Evolutionary conservation across 192 early-diverging fungal species (phyloP), one percentile per base, ranked within the genome.

Genomic region (Mortierella hygrophila): DNA sequence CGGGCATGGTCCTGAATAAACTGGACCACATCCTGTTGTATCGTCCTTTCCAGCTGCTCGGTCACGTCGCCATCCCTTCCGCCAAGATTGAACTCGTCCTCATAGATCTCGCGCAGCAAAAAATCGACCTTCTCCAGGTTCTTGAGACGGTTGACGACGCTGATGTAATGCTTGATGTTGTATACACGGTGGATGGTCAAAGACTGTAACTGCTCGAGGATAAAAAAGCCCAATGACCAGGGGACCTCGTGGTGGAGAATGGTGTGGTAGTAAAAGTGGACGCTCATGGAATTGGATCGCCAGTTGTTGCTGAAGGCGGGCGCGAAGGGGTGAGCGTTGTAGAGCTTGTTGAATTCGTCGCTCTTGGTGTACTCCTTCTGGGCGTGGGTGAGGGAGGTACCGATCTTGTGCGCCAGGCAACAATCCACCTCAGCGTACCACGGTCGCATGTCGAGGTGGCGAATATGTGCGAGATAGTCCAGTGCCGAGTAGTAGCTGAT

Each of bases 221-320:
- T 57, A 57, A 10, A 26, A 57, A 57, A 26, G 2, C 55, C 55
- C n/a, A 57, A 26, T 26, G 55, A 23, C 55, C 55, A 57, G 0
- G 55, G 55, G 55, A 57, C n/a, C n/a, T 57, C 55, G n/a, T 57
- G 55, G 55, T 57, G 55, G 55, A 57, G 55, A 57, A 57, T 26
- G 55, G 55, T 26, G 55, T 57, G 55, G 9, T 26, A 57, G 55
- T 57, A 57, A 57, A 57, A 57, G 6, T 57, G 55, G 55, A 26
- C 7, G 55, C 8, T 23, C 7, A 7, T 23, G 55, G 55, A 23
- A 2, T 57, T 7, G 21, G 55, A 57, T 11, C 7, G 7, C 55
- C 55, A 26, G 7, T 57, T 57, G n/a, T 57, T 26, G 55, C 8
- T 57, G n/a, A 26, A 23, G n/a, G 6, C 9, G 55, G n/a, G n/a